Conservation (phyloP, 257 asterid genomes). For the Solanum chiquidenum region DNA sequence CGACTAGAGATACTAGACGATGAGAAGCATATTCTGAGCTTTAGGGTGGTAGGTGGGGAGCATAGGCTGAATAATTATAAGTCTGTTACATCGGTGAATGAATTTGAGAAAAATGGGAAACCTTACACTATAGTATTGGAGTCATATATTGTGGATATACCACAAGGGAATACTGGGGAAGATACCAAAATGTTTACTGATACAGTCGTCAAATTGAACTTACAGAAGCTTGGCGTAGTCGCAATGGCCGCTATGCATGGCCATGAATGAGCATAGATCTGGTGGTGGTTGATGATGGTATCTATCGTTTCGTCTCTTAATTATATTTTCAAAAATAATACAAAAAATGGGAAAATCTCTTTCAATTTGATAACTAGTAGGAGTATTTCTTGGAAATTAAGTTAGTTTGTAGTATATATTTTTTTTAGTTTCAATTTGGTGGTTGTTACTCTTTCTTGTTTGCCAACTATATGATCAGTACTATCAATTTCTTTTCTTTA, state of each 20-base stretch:
- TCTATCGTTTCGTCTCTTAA: not conserved
- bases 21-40: constrained; percentile 50
- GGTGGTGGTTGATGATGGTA: not conserved
- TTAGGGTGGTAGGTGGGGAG: constrained; percentile 84
- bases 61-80: constrained; percentile 72
- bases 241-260: constrained; percentile 54
- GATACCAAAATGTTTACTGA: constrained; percentile 83
- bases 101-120: constrained; percentile 19
- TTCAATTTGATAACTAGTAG: not conserved
- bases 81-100: constrained; percentile 72
- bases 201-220: constrained; percentile 72
- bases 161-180: constrained; percentile 78
- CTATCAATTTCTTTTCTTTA: not conserved
- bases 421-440: not conserved
- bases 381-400: not conserved
- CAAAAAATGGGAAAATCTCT: not conserved
- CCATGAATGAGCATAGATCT: not conserved
- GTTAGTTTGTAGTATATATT: not conserved
- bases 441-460: not conserved
- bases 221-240: constrained; percentile 75
- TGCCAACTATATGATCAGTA: not conserved
- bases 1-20: constrained; percentile 80
- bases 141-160: constrained; percentile 78
- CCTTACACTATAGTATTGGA: constrained; percentile 62
- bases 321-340: not conserved